Evolutionary conservation across 352 stramenopile species (phyloP), one percentile per base, ranked within the genome.

Genomic region (Thraustotheca clavata): DNA sequence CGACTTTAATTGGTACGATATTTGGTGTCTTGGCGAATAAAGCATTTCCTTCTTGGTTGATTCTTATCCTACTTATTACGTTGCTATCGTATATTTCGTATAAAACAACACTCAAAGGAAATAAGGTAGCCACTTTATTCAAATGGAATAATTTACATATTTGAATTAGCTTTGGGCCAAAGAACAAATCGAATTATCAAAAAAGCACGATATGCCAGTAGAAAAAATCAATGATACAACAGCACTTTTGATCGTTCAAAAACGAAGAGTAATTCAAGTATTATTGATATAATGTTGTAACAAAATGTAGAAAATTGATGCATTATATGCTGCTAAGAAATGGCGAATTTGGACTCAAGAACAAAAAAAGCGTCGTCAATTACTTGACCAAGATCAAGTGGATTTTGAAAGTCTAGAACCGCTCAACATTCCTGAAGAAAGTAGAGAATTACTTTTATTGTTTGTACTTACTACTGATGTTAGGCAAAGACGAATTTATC

Each of bases 11-110:
- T 33, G 84, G 84, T 35, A 66, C 82, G 49, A 79, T 91, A 68
- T 87, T 90, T 31, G 84, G 82, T 32, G 84, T 93, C 18, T 88
- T 91, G 80, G 73, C 88, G 70, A 93, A 93, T 67, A 76, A 86
- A 57, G 69, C 88, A 39, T 80, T 94, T 49, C 85, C 85, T 8
- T 80, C 89, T 67, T 94, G 85, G 85, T 71, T 91, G 49, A 91
- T 94, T 41, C 67, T 91, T 60, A 62, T 86, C 29, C 70, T 94
- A 36, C 70, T 94, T 16, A 76, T 94, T 49, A 76, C 73, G 72
- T 63, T 94, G 63, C 73, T 94, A 1, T 83, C 79, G 35, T 83
- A 79, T 70, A 89, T 79, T 62, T 87, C 85, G 31, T 85, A 86
- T 71, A 86, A 87, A 49, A 93, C 82, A 2, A 69, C 71, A 27